phyloP scores from a whole-genome alignment of 352 stramenopile species.

The Phytopythium helicoides region DNA sequence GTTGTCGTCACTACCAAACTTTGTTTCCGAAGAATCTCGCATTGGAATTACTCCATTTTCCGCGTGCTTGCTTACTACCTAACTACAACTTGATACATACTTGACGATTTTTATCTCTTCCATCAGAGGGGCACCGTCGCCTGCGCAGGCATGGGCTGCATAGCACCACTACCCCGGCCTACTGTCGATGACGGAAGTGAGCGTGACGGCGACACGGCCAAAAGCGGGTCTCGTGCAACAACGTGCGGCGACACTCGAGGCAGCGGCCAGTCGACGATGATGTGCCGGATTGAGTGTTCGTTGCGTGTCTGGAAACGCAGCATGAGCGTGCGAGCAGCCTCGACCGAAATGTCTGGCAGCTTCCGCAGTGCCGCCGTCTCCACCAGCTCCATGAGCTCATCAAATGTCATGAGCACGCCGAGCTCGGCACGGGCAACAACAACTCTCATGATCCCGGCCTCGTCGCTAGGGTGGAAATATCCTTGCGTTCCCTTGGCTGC shows the following conservation, averaged over 20 bases:
- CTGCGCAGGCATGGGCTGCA: not conserved
- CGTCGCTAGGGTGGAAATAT: slow-evolving; percentile 45
- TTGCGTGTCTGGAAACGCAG: slow-evolving; percentile 38
- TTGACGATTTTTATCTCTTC: no score
- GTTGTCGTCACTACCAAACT: no score
- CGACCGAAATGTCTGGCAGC: slow-evolving; percentile 44
- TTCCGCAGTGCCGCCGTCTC: slow-evolving; percentile 43
- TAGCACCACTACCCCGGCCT: no score
- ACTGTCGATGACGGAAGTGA: no score
- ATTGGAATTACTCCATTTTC: not conserved
- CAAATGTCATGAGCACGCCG: slow-evolving; percentile 52
- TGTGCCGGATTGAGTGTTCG: slow-evolving; percentile 36
- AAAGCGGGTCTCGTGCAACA: not conserved
- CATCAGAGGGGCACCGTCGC: not conserved
- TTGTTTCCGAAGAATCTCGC: no score
- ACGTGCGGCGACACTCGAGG: slow-evolving; percentile 4
- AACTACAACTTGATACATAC: not conserved
- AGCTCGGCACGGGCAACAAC: slow-evolving; percentile 42
- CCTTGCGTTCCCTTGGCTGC: slow-evolving; percentile 6
- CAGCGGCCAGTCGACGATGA: slow-evolving; percentile 36
- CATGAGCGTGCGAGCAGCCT: slow-evolving; percentile 36
- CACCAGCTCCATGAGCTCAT: slow-evolving; percentile 51
- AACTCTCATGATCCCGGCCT: slow-evolving; percentile 43
- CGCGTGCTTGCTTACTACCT: no score
- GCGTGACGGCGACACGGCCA: not conserved